A percentile compares a stretch with the other conserved stretches of the same genome.
These are phyloP conservation scores for Thelonectria rubi DNA, from an alignment of 2,329 filamentous ascomycete species.

Conservation along the genomic window DNA sequence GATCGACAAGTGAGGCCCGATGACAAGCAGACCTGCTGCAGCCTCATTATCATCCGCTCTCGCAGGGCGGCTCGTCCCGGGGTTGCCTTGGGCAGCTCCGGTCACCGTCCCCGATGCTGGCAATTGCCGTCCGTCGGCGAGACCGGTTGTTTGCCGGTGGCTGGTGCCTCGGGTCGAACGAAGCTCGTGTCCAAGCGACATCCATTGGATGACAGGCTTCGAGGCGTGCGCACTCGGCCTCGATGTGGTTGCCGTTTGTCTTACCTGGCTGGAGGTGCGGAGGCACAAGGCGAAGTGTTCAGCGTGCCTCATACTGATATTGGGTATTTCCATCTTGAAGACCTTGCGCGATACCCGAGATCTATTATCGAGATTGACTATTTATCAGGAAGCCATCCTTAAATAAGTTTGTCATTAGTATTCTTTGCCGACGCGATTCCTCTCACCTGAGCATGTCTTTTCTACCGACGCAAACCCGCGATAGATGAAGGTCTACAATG, in stretches of 20 bases:
- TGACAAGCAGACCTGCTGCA: slow-evolving; percentile 14
- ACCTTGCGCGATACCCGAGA: slow-evolving; percentile 17
- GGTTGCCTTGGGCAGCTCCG: not conserved
- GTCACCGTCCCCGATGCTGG: not conserved
- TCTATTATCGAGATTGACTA: slow-evolving; percentile 14
- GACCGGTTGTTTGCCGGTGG: slow-evolving; percentile 2
- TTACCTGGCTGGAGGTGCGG: no score
- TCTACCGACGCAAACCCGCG: not conserved
- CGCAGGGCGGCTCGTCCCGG: slow-evolving; percentile 4
- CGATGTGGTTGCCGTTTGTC: no score
- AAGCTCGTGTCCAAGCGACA: slow-evolving; percentile 7
- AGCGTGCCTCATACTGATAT: no score
- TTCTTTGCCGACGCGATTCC: not conserved
- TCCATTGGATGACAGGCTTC: not conserved
- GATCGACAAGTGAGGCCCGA: slow-evolving; percentile 12
- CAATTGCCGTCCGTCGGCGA: slow-evolving; percentile 10
- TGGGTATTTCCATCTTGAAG: not conserved
- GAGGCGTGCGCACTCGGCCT: not conserved
- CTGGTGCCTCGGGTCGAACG: not conserved
- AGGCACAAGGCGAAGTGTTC: no score
- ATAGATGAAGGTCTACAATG: not conserved
- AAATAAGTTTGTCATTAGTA: no score
- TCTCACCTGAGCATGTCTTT: not conserved
- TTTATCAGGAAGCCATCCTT: not conserved
- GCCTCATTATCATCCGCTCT: slow-evolving; percentile 5